Evolutionary conservation across 2,329 filamentous ascomycete genomes (phyloP).

Genomic region (Emydomyces testavorans): DNA sequence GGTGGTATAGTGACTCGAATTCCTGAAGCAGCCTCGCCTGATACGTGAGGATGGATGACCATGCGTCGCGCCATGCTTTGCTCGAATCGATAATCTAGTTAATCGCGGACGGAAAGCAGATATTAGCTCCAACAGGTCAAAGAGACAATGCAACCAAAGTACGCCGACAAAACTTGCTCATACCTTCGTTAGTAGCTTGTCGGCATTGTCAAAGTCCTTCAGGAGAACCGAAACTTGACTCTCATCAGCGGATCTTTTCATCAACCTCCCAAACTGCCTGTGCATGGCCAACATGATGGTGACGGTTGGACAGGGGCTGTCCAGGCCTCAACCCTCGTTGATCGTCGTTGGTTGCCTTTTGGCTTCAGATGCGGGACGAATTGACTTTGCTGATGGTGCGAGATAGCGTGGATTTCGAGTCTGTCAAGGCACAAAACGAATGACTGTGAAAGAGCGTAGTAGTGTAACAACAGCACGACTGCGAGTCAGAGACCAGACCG

Average conservation of each 20-base stretch:
- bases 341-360: background rate
- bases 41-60: constrained; percentile 58
- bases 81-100: constrained; percentile 61
- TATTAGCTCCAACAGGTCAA: background rate
- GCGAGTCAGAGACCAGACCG: background rate
- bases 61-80: constrained; percentile 66
- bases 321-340: background rate
- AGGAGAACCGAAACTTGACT: constrained; percentile 63
- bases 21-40: constrained; percentile 57
- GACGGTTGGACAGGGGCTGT: background rate
- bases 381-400: background rate
- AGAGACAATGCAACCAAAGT: constrained; percentile 4
- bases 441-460: background rate
- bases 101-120: background rate
- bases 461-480: background rate
- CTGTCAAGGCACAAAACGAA: no score
- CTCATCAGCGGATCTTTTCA: constrained; percentile 61
- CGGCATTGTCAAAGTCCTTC: constrained; percentile 69
- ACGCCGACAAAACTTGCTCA: constrained; percentile 18
- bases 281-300: constrained; percentile 44
- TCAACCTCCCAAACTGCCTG: constrained; percentile 60
- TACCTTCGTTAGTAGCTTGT: constrained; percentile 62
- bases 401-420: background rate
- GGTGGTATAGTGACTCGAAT: constrained; percentile 63
- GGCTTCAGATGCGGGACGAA: background rate